Conservation (phyloP, 441 rosid species). For the Biscutella laevigata region DNA sequence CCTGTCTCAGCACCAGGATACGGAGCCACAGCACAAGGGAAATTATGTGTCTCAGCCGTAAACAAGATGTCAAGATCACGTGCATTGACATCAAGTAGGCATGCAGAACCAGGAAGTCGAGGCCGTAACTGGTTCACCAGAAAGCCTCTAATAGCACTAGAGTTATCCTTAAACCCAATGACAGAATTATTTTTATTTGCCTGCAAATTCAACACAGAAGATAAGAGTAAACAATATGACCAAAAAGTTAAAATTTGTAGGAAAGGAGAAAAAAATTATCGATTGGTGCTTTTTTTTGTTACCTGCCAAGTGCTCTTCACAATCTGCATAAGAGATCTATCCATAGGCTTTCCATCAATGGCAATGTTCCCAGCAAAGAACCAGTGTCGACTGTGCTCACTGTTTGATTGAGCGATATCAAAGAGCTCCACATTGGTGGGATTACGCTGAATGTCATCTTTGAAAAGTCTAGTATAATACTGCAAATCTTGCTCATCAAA, state of each 20-base stretch:
- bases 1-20: slow-evolving; percentile 99
- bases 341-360: slow-evolving; percentile 76
- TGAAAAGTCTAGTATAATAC: slow-evolving; percentile 68
- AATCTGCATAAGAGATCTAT: slow-evolving; percentile 83
- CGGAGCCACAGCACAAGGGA: slow-evolving; percentile 98
- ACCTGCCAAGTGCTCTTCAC: slow-evolving; percentile 89
- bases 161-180: slow-evolving; percentile 88
- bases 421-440: slow-evolving; percentile 88
- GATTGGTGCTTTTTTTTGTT: slow-evolving; percentile 8
- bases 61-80: slow-evolving; percentile 72
- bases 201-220: slow-evolving; percentile 28
- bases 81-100: slow-evolving; percentile 39
- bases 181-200: slow-evolving; percentile 77
- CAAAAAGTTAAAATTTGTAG: not conserved
- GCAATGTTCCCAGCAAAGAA: slow-evolving; percentile 82
- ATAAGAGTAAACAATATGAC: not conserved
- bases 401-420: slow-evolving; percentile 92
- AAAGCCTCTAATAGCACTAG: slow-evolving; percentile 90
- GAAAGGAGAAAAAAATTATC: not conserved
- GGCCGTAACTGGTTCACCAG: slow-evolving; percentile 64
- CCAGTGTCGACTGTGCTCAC: slow-evolving; percentile 96
- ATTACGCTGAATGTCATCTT: slow-evolving; percentile 63
- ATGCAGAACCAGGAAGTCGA: slow-evolving; percentile 53
- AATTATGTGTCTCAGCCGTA: slow-evolving; percentile 94
- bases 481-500: slow-evolving; percentile 93